These are phyloP conservation scores for Chaetomium globosum DNA, from an alignment of 2,329 filamentous ascomycete species.

Conservation along the genomic window DNA sequence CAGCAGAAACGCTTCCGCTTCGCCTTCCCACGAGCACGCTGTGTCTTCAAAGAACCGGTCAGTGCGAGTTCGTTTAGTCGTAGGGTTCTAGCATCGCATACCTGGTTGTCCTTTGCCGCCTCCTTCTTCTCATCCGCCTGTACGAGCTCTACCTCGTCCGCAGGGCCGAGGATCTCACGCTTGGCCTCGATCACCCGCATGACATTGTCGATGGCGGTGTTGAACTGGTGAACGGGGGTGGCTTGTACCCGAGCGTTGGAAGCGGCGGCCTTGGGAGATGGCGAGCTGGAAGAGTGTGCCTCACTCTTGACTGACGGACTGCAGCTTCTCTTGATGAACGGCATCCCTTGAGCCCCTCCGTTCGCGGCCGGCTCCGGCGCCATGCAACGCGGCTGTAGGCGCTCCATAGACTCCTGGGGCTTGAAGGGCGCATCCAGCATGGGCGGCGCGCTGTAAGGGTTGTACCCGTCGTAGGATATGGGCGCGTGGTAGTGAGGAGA, in stretches of 20 bases:
- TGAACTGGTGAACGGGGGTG: constrained; percentile 61
- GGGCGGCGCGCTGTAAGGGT: constrained; percentile 45
- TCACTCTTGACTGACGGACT: constrained; percentile 46
- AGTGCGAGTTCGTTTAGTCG: neutral
- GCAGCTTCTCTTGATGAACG: constrained; percentile 41
- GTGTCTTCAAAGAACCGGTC: constrained; percentile 1
- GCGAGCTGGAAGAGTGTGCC: constrained; percentile 25
- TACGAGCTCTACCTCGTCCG: constrained; percentile 31
- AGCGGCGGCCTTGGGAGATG: constrained; percentile 46
- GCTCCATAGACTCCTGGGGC: constrained; percentile 39
- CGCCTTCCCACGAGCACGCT: constrained; percentile 16
- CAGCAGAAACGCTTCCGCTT: constrained; percentile 73
- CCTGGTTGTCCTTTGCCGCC: constrained; percentile 44
- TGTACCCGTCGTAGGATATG: constrained; percentile 48
- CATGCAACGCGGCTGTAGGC: constrained; percentile 38
- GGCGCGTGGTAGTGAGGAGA: constrained; percentile 48
- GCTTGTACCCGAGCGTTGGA: constrained; percentile 52
- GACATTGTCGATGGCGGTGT: constrained; percentile 81
- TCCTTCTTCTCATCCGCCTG: constrained; percentile 41
- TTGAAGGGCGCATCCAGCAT: constrained; percentile 38
- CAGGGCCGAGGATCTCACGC: constrained; percentile 45
- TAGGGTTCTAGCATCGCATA: constrained; percentile 9
- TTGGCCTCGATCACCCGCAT: constrained; percentile 87
- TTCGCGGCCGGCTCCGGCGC: constrained; percentile 40
- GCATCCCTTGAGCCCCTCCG: constrained; percentile 33